Evolutionary conservation across 192 early-diverging fungal species (phyloP).

Genomic region (Kickxella alabastrina): DNA sequence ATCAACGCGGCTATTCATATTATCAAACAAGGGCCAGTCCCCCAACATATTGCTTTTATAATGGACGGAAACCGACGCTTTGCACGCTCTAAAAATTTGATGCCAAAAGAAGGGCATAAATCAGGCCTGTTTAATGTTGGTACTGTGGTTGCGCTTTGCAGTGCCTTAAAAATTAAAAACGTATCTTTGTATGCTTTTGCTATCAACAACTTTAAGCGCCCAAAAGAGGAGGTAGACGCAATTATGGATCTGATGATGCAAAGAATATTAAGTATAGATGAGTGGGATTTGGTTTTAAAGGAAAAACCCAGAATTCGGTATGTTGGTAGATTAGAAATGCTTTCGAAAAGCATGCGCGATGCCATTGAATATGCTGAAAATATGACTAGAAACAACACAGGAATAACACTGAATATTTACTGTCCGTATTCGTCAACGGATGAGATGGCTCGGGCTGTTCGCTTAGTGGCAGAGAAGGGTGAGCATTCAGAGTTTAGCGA

Average conservation of each 20-base stretch:
- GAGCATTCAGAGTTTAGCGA: constrained; percentile 56
- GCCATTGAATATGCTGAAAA: constrained; percentile 62
- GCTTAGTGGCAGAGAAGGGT: constrained; percentile 54
- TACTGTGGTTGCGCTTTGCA: constrained; percentile 83
- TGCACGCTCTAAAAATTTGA: constrained; percentile 59
- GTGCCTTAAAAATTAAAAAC: constrained; percentile 74
- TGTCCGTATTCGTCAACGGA: constrained; percentile 89
- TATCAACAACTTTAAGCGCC: constrained; percentile 95
- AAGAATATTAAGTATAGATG: constrained; percentile 69
- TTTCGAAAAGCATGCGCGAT: constrained; percentile 62
- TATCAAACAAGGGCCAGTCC: constrained; percentile 70
- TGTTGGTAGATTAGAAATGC: constrained; percentile 66
- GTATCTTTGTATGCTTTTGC: constrained; percentile 97
- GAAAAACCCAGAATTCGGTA: constrained; percentile 73
- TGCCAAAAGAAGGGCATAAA: constrained; percentile 68
- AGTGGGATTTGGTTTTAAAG: constrained; percentile 66
- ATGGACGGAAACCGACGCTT: constrained; percentile 98
- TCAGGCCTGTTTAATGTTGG: constrained; percentile 75
- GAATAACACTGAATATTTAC: constrained; percentile 83
- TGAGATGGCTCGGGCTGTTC: constrained; percentile 78
- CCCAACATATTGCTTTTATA: constrained; percentile 89
- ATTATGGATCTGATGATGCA: constrained; percentile 77
- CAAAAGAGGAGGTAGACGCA: constrained; percentile 76
- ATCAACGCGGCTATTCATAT: constrained; percentile 16
- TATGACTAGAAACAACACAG: constrained; percentile 61